These are phyloP conservation scores for Marasmius sp. DNA, from an alignment of 1,284 basidiomycete species.

Conservation along the genomic window DNA sequence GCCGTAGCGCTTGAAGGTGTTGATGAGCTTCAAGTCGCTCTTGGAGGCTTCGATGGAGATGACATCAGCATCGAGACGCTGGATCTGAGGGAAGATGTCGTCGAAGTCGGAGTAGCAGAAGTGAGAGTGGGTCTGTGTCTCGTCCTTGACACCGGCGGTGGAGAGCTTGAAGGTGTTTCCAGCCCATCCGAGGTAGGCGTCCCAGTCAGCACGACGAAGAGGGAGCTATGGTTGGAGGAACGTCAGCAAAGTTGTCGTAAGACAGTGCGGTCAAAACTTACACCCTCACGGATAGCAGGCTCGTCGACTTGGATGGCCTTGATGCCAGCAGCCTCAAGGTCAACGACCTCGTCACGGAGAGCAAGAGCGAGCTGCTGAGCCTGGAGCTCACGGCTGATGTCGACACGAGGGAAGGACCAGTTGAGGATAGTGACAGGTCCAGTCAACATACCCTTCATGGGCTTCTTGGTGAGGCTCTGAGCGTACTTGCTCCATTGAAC, in stretches of 20 bases:
- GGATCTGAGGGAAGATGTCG: conserved; percentile 98
- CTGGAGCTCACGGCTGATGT: conserved; percentile 95
- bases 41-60: conserved; percentile 99
- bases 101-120: conserved; percentile 98
- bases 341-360: conserved; percentile 97
- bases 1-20: conserved; percentile 93
- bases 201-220: conserved; percentile 93
- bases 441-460: conserved; percentile 99
- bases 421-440: conserved; percentile 97
- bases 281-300: conserved; percentile 98
- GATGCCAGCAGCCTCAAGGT: conserved; percentile 98
- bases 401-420: conserved; percentile 99
- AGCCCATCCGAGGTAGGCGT: conserved; percentile 93
- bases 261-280: conserved; percentile 36
- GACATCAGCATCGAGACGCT: conserved; percentile 97
- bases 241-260: conserved; percentile 3
- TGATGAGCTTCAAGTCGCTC: conserved; percentile 96
- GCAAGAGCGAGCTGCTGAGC: conserved; percentile 98
- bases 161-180: conserved; percentile 97
- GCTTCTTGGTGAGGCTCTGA: conserved; percentile 90
- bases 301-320: conserved; percentile 99
- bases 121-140: conserved; percentile 96
- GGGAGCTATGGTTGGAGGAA: conserved; percentile 58
- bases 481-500: conserved; percentile 98
- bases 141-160: conserved; percentile 90